phyloP scores from a whole-genome alignment of 129 eudicot species.

The Gnaphalium uliginosum region DNA sequence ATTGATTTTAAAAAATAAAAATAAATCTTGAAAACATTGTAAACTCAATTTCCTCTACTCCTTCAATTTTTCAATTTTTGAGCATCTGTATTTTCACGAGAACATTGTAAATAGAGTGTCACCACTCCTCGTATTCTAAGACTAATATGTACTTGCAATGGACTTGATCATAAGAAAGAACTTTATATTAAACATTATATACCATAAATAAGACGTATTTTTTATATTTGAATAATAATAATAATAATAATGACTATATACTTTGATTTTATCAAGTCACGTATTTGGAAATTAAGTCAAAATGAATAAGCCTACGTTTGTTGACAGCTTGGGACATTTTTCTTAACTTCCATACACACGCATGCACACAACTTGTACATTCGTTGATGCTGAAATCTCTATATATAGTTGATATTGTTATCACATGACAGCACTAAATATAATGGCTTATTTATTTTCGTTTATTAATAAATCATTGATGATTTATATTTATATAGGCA shows the following conservation, averaged over 20 bases:
- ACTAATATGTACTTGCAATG: not conserved
- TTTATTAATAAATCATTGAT: too few species aligned
- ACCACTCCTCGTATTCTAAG: not conserved
- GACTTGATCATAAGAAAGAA: not conserved
- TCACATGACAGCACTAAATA: too few species aligned
- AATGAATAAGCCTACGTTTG: conserved; percentile 19
- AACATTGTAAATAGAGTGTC: too few species aligned
- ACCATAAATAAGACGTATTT: not conserved
- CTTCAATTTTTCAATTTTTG: too few species aligned
- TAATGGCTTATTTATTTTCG: too few species aligned
- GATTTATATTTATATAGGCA: not conserved
- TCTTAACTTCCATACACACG: conserved; percentile 32
- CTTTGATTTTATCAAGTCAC: not conserved
- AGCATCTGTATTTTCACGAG: too few species aligned
- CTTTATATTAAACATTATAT: not conserved
- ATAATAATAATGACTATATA: not conserved
- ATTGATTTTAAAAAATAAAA: too few species aligned
- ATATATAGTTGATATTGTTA: not conserved
- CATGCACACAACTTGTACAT: conserved; percentile 22
- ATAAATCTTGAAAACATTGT: too few species aligned
- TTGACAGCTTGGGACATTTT: conserved; percentile 31
- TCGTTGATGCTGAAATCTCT: conserved; percentile 26
- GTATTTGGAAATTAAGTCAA: conserved; percentile 5
- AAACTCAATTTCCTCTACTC: too few species aligned
- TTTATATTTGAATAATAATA: too few species aligned